phyloP scores from a whole-genome alignment of 129 eudicot genomes.

The Heracleum sosnowskyi region DNA sequence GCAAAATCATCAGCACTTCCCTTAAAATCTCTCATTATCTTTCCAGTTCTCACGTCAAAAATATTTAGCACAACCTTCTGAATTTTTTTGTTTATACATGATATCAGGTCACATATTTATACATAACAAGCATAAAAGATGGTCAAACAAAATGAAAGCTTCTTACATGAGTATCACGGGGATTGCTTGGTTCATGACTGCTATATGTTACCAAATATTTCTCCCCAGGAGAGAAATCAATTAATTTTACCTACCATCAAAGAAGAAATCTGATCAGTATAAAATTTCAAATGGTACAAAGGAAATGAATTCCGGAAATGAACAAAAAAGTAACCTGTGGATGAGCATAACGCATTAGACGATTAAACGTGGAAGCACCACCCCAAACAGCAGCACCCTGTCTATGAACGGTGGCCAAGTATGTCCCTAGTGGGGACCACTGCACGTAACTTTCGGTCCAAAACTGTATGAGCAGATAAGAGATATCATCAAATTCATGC shows the following conservation, averaged over 20 bases:
- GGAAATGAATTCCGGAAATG: not conserved
- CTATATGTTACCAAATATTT: slow-evolving; percentile 77
- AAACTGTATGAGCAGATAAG: slow-evolving; percentile 30
- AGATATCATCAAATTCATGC: not conserved
- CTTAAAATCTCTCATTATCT: slow-evolving; percentile 79
- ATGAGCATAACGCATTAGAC: slow-evolving; percentile 81
- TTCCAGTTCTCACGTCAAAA: slow-evolving; percentile 81
- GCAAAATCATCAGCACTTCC: slow-evolving; percentile 93
- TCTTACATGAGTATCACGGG: slow-evolving; percentile 51
- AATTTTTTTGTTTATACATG: not conserved
- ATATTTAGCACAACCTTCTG: slow-evolving; percentile 73
- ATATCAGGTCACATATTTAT: not conserved
- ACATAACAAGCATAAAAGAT: not conserved
- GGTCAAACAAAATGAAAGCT: not conserved
- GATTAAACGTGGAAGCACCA: slow-evolving; percentile 73
- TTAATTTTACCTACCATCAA: slow-evolving; percentile 56
- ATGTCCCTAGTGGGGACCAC: slow-evolving; percentile 88
- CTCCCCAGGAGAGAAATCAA: slow-evolving; percentile 92
- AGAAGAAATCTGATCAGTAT: not conserved
- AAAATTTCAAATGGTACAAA: not conserved
- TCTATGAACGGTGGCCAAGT: slow-evolving; percentile 80
- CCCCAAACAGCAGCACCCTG: slow-evolving; percentile 96
- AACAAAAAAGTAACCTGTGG: slow-evolving; percentile 43
- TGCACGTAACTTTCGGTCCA: slow-evolving; percentile 91
- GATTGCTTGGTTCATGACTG: slow-evolving; percentile 92